A percentile compares a stretch with the other conserved stretches of the same genome.
Evolutionary conservation across 768 basidiomycete genomes (phyloP).

Genomic region (Suillus brevipes): DNA sequence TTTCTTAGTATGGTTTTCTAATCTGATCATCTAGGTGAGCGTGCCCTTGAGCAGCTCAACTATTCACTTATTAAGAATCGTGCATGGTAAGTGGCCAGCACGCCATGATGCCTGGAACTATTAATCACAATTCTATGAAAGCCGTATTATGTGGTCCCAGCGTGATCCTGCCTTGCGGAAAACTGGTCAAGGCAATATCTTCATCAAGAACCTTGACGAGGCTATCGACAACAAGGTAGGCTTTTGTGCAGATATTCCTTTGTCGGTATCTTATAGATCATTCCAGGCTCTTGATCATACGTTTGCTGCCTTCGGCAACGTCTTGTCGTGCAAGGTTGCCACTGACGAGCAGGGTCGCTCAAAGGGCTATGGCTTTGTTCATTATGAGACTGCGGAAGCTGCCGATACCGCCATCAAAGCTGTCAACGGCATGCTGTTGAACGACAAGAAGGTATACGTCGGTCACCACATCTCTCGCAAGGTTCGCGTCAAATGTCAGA

Average conservation of each 20-base stretch:
- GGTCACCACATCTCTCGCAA: slow-evolving; percentile 97
- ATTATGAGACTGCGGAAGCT: slow-evolving; percentile 97
- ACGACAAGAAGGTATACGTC: slow-evolving; percentile 99
- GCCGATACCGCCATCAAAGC: slow-evolving; percentile 96
- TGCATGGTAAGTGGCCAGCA: slow-evolving; percentile 65
- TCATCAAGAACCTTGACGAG: slow-evolving; percentile 99
- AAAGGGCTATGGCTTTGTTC: slow-evolving; percentile 98
- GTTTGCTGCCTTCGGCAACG: slow-evolving; percentile 98
- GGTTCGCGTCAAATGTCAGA: slow-evolving; percentile 40
- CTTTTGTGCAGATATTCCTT: not conserved
- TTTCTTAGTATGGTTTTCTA: not conserved
- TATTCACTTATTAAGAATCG: slow-evolving; percentile 99
- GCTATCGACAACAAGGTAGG: slow-evolving; percentile 94
- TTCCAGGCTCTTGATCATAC: slow-evolving; percentile 95
- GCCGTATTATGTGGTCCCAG: slow-evolving; percentile 99
- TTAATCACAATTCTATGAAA: slow-evolving; percentile 31
- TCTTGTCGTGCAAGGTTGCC: slow-evolving; percentile 98
- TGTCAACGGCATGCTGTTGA: slow-evolving; percentile 98
- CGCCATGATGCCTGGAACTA: slow-evolving; percentile 1
- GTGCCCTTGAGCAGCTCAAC: slow-evolving; percentile 98
- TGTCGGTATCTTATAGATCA: slow-evolving; percentile 2
- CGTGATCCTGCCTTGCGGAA: slow-evolving; percentile 99
- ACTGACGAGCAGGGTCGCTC: slow-evolving; percentile 94
- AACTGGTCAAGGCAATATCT: slow-evolving; percentile 99
- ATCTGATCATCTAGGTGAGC: slow-evolving; percentile 65